Evolutionary conservation across 306 rosid genomes (phyloP).

Genomic region (Begonia peltatifolia): DNA sequence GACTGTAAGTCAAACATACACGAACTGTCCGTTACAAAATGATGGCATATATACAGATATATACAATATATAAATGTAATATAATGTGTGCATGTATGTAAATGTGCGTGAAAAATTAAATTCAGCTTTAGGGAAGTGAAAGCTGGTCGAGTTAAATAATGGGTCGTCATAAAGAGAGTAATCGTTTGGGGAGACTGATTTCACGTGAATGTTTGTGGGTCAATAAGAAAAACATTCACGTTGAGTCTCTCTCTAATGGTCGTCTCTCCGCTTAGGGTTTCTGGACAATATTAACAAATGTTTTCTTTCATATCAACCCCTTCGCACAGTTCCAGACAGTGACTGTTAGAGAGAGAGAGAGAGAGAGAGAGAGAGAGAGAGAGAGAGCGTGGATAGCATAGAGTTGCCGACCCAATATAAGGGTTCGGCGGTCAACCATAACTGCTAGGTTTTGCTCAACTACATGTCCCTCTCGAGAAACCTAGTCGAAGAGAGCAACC

Average conservation of each 20-base stretch:
- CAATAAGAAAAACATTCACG: slow-evolving; percentile 20
- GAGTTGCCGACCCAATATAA: slow-evolving; percentile 1
- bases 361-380: slow-evolving; percentile 10
- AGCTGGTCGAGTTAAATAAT: no score
- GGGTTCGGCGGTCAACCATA: slow-evolving; percentile 13
- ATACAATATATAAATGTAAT: no score
- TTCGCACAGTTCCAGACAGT: no score
- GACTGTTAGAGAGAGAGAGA: neutral
- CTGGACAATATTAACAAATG: no score
- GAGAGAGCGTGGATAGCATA: slow-evolving; percentile 22
- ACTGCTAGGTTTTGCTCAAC: slow-evolving; percentile 5
- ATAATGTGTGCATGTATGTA: no score
- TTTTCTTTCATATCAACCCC: no score
- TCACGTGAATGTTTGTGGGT: slow-evolving; percentile 41
- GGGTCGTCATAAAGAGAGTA: neutral
- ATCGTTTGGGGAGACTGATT: neutral
- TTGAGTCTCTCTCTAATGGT: slow-evolving; percentile 5
- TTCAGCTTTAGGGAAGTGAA: no score
- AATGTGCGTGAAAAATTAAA: no score
- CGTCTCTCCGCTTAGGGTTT: no score
- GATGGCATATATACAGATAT: no score
- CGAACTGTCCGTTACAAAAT: no score
- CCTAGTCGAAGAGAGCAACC: neutral
- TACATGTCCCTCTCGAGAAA: neutral
- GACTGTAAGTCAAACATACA: no score